Percentiles rank a stretch among this genome's conserved stretches.
Conservation (phyloP, 768 basidiomycete genomes). For the Phaeotremella skinneri region DNA sequence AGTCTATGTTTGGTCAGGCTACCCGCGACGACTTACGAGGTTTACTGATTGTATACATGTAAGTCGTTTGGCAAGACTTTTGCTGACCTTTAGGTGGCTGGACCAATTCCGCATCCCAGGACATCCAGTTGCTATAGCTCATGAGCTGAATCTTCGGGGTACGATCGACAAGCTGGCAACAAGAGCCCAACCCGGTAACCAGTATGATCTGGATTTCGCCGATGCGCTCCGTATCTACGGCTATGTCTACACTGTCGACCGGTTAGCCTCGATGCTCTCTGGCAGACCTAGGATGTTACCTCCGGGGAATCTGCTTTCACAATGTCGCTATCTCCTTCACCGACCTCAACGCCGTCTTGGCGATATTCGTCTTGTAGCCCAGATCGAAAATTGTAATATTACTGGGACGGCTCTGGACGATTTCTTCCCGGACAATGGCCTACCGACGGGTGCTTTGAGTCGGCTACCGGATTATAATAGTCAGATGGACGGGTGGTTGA, state of each 20-base stretch:
- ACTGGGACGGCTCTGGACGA: not conserved
- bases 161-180: not conserved
- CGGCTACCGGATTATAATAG: not conserved
- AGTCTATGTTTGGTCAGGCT: not conserved
- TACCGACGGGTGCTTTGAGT: not conserved
- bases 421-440: not conserved
- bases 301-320: not conserved
- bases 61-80: not conserved
- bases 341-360: not conserved
- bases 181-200: not conserved
- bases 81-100: conserved; percentile 1
- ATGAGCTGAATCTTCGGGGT: not conserved
- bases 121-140: conserved; percentile 2
- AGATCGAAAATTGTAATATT: conserved; percentile 1
- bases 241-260: conserved; percentile 1
- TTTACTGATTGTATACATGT: conserved; percentile 1
- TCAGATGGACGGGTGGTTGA: conserved; percentile 1
- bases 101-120: not conserved
- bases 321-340: not conserved
- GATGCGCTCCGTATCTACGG: not conserved
- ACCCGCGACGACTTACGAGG: not conserved
- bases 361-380: not conserved
- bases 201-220: not conserved
- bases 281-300: not conserved
- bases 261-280: not conserved